A percentile compares a stretch with the other conserved stretches of the same genome.
Evolutionary conservation across 805 yeast genomes (phyloP).

Genomic region (Lipomyces japonicus): DNA sequence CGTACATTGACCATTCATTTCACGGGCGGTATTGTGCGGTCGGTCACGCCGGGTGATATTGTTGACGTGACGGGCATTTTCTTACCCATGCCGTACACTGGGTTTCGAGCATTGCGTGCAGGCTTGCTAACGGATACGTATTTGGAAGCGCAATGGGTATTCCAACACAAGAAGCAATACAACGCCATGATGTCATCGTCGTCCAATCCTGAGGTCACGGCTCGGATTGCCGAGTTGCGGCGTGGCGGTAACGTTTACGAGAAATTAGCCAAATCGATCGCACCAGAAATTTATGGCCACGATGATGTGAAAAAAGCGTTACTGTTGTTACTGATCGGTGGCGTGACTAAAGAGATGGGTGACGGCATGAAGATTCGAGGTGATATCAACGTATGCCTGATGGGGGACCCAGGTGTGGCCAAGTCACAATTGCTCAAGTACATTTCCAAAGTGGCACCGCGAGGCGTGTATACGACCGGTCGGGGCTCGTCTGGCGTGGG

Average conservation of each 20-base stretch:
- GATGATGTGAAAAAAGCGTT: slow-evolving; percentile 89
- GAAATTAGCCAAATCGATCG: slow-evolving; percentile 79
- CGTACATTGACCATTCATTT: slow-evolving; percentile 79
- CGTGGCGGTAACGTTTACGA: slow-evolving; percentile 70
- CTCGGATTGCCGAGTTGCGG: slow-evolving; percentile 53
- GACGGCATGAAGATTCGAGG: slow-evolving; percentile 98
- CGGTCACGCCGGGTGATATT: slow-evolving; percentile 87
- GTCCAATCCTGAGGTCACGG: slow-evolving; percentile 53
- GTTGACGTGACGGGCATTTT: slow-evolving; percentile 91
- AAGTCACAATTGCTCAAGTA: slow-evolving; percentile 92
- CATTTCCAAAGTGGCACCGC: slow-evolving; percentile 86
- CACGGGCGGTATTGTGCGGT: slow-evolving; percentile 86
- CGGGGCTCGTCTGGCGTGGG: slow-evolving; percentile 99
- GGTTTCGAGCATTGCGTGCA: slow-evolving; percentile 86
- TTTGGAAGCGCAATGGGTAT: slow-evolving; percentile 78
- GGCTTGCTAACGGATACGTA: slow-evolving; percentile 93
- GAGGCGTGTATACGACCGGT: slow-evolving; percentile 97
- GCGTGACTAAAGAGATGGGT: slow-evolving; percentile 89
- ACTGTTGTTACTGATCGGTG: slow-evolving; percentile 81
- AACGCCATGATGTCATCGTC: slow-evolving; percentile 54
- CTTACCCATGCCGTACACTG: slow-evolving; percentile 93
- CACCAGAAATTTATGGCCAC: slow-evolving; percentile 97
- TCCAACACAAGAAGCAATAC: slow-evolving; percentile 86
- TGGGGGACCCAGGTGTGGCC: slow-evolving; percentile 99
- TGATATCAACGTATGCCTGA: slow-evolving; percentile 88